Evolutionary conservation across 2,329 filamentous ascomycete species (phyloP), one percentile per base, ranked within the genome.

Genomic region (Xylariaceae sp.): DNA sequence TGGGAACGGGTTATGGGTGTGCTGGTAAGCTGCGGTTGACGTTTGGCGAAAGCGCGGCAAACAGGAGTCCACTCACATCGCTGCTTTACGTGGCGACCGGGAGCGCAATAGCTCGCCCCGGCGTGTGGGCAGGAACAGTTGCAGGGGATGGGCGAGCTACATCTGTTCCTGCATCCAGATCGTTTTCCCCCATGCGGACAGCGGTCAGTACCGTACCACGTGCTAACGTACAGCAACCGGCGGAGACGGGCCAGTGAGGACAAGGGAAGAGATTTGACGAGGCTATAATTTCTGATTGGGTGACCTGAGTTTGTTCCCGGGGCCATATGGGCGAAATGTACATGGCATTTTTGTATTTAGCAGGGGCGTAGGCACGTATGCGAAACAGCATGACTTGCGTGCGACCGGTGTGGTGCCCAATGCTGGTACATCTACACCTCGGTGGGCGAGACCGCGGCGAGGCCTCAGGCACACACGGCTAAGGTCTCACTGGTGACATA

Each of bases 281-380:
- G 66, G 62, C 72, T 71, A 78, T 70, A 76, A 75, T 63, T 73
- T 72, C 76, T 81, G 78, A 81, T 81, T 81, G 79, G 78, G 72
- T 62, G 65, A 66, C 55, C 51, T 49, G 62, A 59, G 66, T 66
- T 58, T 64, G 66, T 65, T 65, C 68, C 63, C 58, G 64, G 63
- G 56, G 59, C 54, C 60, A 62, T 68, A 61, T 62, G 63, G 63
- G 62, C 64, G 70, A 74, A 74, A 76, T 72, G 72, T 73, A 78
- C 74, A 71, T 74, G 74, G 72, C 70, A 63, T 64, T 62, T 65
- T 62, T 59, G 59, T 60, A 58, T 58, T 52, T 59, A 55, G 61
- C 56, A 64, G 57, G 57, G 63, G 61, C 58, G 50, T 54, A 59
- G 59, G 56, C 55, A 60, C 47, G 58, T 56, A 60, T 56, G 62